Conservation (phyloP, 148 eudicot species). For the Nepenthes gracilis region DNA sequence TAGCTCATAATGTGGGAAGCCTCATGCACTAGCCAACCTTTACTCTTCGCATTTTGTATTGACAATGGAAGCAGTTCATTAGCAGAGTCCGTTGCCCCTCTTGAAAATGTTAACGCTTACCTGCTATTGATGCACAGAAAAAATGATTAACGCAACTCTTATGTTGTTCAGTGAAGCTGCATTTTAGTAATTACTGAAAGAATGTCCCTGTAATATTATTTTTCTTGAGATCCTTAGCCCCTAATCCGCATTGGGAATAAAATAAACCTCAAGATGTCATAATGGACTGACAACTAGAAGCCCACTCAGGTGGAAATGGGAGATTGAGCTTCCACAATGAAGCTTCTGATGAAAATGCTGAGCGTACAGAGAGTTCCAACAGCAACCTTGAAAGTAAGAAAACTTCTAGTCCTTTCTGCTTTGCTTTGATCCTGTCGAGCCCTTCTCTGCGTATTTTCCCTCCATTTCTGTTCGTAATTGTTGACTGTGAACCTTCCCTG, state of each 20-base stretch:
- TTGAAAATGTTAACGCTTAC: neutral
- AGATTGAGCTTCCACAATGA: slow-evolving; percentile 12
- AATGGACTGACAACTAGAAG: slow-evolving; percentile 44
- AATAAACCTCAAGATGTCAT: slow-evolving; percentile 8
- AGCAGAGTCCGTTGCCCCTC: neutral
- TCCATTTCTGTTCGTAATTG: neutral
- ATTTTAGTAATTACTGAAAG: neutral
- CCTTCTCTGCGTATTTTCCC: neutral
- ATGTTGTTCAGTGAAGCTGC: neutral
- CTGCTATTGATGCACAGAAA: neutral
- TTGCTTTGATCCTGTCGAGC: neutral
- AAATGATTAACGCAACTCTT: neutral
- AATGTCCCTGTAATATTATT: neutral
- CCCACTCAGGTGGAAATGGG: slow-evolving; percentile 23
- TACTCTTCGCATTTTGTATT: too few species aligned
- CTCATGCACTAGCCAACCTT: too few species aligned
- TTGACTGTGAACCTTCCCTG: slow-evolving; percentile 1
- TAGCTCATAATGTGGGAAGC: too few species aligned
- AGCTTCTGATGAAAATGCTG: slow-evolving; percentile 25
- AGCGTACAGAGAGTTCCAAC: slow-evolving; percentile 23
- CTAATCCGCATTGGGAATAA: slow-evolving; percentile 4
- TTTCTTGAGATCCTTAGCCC: slow-evolving; percentile 1
- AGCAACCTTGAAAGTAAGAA: slow-evolving; percentile 17
- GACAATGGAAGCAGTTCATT: too few species aligned
- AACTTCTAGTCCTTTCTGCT: neutral